Evolutionary conservation across 1,139 yeast genomes (phyloP).

Genomic region (Protomyces inouyei): DNA sequence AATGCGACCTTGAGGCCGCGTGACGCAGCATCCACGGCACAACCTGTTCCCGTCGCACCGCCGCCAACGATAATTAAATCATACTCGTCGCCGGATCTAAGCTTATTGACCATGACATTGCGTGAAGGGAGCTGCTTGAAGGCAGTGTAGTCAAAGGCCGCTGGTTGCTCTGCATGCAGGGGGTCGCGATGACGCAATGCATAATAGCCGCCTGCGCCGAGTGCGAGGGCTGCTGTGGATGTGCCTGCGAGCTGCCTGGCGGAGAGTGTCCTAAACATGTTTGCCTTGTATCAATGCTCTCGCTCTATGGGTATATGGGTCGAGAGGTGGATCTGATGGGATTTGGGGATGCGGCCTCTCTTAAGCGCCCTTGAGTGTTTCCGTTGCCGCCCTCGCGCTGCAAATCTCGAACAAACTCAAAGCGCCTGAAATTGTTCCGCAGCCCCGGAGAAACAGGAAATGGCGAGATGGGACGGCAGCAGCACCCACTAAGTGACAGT

Average conservation of each 20-base stretch:
- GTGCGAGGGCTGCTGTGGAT: conserved; percentile 17
- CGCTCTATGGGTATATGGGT: no score
- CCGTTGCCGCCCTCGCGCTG: no score
- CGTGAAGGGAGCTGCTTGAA: conserved; percentile 21
- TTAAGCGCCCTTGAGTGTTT: no score
- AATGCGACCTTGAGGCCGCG: conserved; percentile 86
- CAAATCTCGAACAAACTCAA: no score
- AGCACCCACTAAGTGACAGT: no score
- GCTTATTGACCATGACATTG: conserved; percentile 6
- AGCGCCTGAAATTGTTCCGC: no score
- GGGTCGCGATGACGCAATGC: conserved; percentile 22
- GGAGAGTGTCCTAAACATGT: not conserved
- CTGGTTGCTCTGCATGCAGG: conserved; percentile 14
- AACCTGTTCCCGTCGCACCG: conserved; percentile 94
- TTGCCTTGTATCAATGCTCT: not conserved
- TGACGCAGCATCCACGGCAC: conserved; percentile 86
- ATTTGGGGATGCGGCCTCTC: no score
- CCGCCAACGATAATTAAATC: conserved; percentile 88
- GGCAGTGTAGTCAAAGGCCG: conserved; percentile 9
- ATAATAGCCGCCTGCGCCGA: conserved; percentile 5
- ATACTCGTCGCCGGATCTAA: conserved; percentile 40
- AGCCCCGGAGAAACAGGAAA: no score
- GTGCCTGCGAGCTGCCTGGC: not conserved
- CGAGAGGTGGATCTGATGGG: no score
- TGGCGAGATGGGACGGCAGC: no score